Evolutionary conservation across 345 rosid species (phyloP).

Genomic region (Heritiera littoralis): DNA sequence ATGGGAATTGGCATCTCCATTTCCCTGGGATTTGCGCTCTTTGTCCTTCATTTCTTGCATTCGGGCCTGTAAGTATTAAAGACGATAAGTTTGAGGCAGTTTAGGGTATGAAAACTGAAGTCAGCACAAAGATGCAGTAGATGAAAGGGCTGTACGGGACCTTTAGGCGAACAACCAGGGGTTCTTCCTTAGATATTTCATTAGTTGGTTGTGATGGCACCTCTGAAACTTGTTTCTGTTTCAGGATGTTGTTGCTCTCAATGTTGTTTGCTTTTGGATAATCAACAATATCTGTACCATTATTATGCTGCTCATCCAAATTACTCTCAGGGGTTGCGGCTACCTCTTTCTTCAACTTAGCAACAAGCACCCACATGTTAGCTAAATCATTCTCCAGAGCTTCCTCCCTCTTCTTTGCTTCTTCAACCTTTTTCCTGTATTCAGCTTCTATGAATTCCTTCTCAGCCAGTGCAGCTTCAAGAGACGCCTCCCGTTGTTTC

Average conservation of each 20-base stretch:
- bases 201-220: slow-evolving; percentile 49
- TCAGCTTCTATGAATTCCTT: slow-evolving; percentile 82
- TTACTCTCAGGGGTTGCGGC: slow-evolving; percentile 50
- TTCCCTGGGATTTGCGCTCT: slow-evolving; percentile 64
- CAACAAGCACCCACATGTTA: slow-evolving; percentile 99
- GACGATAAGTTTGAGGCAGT: not conserved
- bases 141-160: slow-evolving; percentile 28
- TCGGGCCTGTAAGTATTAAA: slow-evolving; percentile 57
- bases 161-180: slow-evolving; percentile 90
- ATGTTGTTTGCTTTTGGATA: slow-evolving; percentile 44
- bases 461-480: slow-evolving; percentile 83
- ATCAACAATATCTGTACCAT: slow-evolving; percentile 32
- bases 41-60: slow-evolving; percentile 99
- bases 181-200: slow-evolving; percentile 73
- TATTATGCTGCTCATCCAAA: slow-evolving; percentile 40
- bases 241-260: slow-evolving; percentile 39
- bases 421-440: slow-evolving; percentile 78
- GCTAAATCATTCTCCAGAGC: slow-evolving; percentile 95
- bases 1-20: slow-evolving; percentile 87
- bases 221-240: slow-evolving; percentile 53
- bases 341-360: slow-evolving; percentile 86
- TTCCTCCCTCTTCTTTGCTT: slow-evolving; percentile 86
- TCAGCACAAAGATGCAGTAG: not conserved
- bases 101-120: not conserved
- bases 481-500: slow-evolving; percentile 82